Evolutionary conservation across 2,329 filamentous ascomycete genomes (phyloP).

Genomic region (Lachnellula subtilissima): DNA sequence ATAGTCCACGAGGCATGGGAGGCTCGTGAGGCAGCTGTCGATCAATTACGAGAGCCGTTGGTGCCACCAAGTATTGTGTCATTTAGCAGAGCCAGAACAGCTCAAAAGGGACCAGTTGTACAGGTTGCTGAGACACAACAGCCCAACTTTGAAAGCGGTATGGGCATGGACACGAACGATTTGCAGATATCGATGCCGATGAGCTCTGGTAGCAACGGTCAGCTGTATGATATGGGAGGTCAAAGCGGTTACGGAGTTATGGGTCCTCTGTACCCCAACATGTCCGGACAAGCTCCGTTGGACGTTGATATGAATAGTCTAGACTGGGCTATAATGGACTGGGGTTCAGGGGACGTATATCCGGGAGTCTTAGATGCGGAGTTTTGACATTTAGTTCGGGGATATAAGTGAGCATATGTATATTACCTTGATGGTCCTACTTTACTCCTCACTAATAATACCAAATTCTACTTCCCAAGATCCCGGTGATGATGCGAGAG

Average conservation of each 20-base stretch:
- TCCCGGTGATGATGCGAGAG: too few species aligned
- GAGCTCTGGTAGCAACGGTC: slow-evolving; percentile 4
- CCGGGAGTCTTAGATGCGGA: too few species aligned
- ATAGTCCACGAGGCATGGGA: slow-evolving; percentile 27
- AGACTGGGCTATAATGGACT: slow-evolving; percentile 29
- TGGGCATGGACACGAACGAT: slow-evolving; percentile 1
- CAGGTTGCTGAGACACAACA: slow-evolving; percentile 1
- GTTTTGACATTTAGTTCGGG: too few species aligned
- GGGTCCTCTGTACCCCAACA: slow-evolving; percentile 4
- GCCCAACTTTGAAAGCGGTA: neutral
- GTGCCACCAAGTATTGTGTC: slow-evolving; percentile 21
- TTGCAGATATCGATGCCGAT: slow-evolving; percentile 12
- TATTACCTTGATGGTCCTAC: too few species aligned
- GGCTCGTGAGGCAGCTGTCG: slow-evolving; percentile 17
- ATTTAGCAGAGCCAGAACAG: slow-evolving; percentile 16
- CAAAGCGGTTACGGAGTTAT: slow-evolving; percentile 7
- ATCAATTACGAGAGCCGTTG: slow-evolving; percentile 14
- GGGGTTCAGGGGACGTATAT: slow-evolving; percentile 14
- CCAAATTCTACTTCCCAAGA: too few species aligned
- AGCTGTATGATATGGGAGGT: slow-evolving; percentile 8
- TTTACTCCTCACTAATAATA: too few species aligned
- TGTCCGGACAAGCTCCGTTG: slow-evolving; percentile 13
- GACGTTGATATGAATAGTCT: slow-evolving; percentile 25
- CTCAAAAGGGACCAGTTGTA: slow-evolving; percentile 5
- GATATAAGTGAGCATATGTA: too few species aligned